Evolutionary conservation across 2,329 filamentous ascomycete genomes (phyloP).

Genomic region (Pestalotiopsis fici): DNA sequence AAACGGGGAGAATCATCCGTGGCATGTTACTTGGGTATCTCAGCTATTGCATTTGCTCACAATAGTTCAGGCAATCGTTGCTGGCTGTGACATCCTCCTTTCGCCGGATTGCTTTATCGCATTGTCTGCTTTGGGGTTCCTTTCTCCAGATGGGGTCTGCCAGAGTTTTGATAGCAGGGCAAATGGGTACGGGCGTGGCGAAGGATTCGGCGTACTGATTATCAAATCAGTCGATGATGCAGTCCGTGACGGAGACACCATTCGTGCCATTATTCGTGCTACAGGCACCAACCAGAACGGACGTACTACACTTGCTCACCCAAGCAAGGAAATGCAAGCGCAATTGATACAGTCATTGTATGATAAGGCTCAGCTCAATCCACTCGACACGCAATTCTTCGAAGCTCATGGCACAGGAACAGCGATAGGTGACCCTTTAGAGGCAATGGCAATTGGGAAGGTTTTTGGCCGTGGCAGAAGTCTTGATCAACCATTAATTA

Average conservation of each 20-base stretch:
- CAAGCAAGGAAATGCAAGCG: too few relatives aligned
- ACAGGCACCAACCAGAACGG: not conserved
- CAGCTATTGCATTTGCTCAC: slow-evolving; percentile 31
- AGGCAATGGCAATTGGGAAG: too few relatives aligned
- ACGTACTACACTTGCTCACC: not conserved
- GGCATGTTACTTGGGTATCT: slow-evolving; percentile 23
- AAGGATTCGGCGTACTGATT: slow-evolving; percentile 9
- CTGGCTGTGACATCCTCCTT: not conserved
- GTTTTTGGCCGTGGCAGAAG: too few relatives aligned
- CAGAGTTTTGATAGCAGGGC: slow-evolving; percentile 12
- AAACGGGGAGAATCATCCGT: slow-evolving; percentile 43
- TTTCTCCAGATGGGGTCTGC: slow-evolving; percentile 10
- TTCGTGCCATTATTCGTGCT: slow-evolving; percentile 7
- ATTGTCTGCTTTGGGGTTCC: too few relatives aligned
- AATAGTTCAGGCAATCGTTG: slow-evolving; percentile 6
- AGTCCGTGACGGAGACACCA: slow-evolving; percentile 12
- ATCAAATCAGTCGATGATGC: slow-evolving; percentile 12
- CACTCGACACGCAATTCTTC: too few relatives aligned
- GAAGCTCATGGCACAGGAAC: too few relatives aligned
- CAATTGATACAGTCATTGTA: too few relatives aligned
- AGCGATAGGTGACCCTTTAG: too few relatives aligned
- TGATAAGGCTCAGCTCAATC: too few relatives aligned
- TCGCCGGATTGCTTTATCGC: not conserved
- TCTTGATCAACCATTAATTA: too few relatives aligned
- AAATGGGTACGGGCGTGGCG: slow-evolving; percentile 12